A percentile compares a stretch with the other conserved stretches of the same genome.
Evolutionary conservation across 2,329 filamentous ascomycete genomes (phyloP).

Genomic region (Hawksworthiomyces lignivorus): DNA sequence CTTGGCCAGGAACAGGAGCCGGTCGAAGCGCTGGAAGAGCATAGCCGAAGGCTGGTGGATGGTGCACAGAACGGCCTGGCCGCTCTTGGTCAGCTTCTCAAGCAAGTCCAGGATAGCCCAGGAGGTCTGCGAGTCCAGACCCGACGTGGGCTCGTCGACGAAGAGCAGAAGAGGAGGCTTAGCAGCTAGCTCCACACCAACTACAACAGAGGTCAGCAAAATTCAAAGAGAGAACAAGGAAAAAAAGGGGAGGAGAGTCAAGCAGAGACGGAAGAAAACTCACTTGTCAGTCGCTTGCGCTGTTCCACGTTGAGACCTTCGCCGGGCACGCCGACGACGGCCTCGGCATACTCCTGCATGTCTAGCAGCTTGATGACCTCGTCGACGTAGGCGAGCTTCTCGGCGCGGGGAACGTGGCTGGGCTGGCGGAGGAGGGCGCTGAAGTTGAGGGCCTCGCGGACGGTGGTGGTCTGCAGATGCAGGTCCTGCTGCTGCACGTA

Average conservation of each 20-base stretch:
- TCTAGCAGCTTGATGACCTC: constrained; percentile 87
- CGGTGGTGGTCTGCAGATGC: constrained; percentile 77
- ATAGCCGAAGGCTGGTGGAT: constrained; percentile 96
- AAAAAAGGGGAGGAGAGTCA: too few species aligned
- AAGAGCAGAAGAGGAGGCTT: constrained; percentile 87
- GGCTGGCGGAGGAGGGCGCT: constrained; percentile 82
- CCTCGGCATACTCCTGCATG: constrained; percentile 85
- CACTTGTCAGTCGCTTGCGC: constrained; percentile 69
- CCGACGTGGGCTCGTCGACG: constrained; percentile 90
- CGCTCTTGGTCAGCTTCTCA: constrained; percentile 80
- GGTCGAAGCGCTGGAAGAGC: constrained; percentile 86
- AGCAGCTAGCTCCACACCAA: constrained; percentile 79
- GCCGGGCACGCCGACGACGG: constrained; percentile 81
- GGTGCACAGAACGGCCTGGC: constrained; percentile 91
- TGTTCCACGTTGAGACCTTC: constrained; percentile 72
- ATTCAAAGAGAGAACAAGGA: too few species aligned
- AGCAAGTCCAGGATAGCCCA: constrained; percentile 87
- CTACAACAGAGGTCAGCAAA: constrained; percentile 26
- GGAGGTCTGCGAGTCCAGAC: constrained; percentile 86
- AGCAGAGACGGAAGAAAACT: too few species aligned
- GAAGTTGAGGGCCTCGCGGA: constrained; percentile 82
- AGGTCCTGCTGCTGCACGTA: constrained; percentile 93
- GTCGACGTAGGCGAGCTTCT: constrained; percentile 84
- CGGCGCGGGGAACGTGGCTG: constrained; percentile 57
- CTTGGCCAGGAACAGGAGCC: constrained; percentile 69